Base-by-base conservation (phyloP, 1,139 yeast species). In the Debaryomyces singareniensis region DNA sequence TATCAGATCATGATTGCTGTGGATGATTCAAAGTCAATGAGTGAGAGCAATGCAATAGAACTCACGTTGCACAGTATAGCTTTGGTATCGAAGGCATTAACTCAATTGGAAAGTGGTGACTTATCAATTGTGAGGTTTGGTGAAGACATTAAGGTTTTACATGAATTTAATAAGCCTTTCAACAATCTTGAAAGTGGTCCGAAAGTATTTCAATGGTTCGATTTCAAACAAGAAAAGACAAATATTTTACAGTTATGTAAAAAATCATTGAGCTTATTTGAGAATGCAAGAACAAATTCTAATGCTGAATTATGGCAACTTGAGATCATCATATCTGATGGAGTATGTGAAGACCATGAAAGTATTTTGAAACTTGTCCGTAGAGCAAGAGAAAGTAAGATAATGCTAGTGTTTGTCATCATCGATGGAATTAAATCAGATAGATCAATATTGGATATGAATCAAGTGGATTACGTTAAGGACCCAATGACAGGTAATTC, bases 1-100 rank as follows among this genome's bases (percentile, higher is more conserved):
- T 93, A 91, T 56, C 98, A 93, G 61, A 83, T 93, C 40, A 85
- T 93, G 96, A 83, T 93, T 43, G 91, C 98, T 0, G 85, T 93
- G 29, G 99, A 93, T 61, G 96, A 93, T 53, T 91, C 98, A 27
- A 87, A 86, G 54, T 89, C 97, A 0, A 93, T 93, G 99, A 76
- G 91, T 35, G 97, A 91, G 55, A 83, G 96, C 21, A 78, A 79
- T 43, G 79, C 95, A 16, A 91, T 86, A 14, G 85, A 83, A 45
- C 68, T 93, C 39, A 97, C 99, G 0, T 87, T 87, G 71, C 89
- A 91, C 49, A 82, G 95, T 49, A 85, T 93, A 49, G 94, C 97
- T 3, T 68, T 93, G 32, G 98, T 93, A 3, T 79, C 96, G 3
- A 89, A 87, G 54, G 96, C 98, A 0, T 68, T 93, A 40, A 82